These are phyloP conservation scores for Hypsizygus marmoreus DNA, from an alignment of 768 basidiomycete species.

Conservation along the genomic window DNA sequence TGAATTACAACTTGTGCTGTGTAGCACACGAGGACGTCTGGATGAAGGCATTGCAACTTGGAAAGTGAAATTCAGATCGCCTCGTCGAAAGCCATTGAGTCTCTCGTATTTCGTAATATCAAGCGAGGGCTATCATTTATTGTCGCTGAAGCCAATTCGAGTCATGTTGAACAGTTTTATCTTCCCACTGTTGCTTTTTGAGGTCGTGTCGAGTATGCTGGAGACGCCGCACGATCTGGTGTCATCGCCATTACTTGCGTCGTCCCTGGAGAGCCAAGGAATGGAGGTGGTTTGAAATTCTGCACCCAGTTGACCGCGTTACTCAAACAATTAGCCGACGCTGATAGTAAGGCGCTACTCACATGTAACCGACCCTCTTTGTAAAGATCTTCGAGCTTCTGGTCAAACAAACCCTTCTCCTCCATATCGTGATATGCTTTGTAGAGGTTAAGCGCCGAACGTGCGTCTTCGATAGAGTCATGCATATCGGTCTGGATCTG, in stretches of 20 bases:
- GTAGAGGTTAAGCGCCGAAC: constrained; percentile 82
- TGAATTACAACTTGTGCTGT: too few relatives aligned
- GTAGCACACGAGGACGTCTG: too few relatives aligned
- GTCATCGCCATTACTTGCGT: background rate
- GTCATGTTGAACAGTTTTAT: too few relatives aligned
- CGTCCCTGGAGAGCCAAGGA: background rate
- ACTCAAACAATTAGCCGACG: too few relatives aligned
- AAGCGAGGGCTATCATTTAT: too few relatives aligned
- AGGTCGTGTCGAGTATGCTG: constrained; percentile 3
- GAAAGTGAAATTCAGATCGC: too few relatives aligned
- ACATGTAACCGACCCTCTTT: constrained; percentile 76
- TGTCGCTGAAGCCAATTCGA: too few relatives aligned
- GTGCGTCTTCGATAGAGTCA: constrained; percentile 98
- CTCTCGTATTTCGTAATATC: too few relatives aligned
- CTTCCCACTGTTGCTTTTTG: constrained; percentile 3
- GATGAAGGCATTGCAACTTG: too few relatives aligned
- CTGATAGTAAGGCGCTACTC: constrained; percentile 30
- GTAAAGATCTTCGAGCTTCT: constrained; percentile 85
- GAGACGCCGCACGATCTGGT: constrained; percentile 9
- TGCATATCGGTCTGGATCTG: constrained; percentile 94
- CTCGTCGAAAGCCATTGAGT: too few relatives aligned
- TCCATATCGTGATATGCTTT: constrained; percentile 80
- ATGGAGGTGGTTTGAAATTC: constrained; percentile 23
- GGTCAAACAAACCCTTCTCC: constrained; percentile 75
- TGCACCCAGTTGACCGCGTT: too few relatives aligned